A percentile compares a stretch with the other conserved stretches of the same genome.
Evolutionary conservation across 2,329 filamentous ascomycete genomes (phyloP).

Genomic region (Diaporthe ilicicola): DNA sequence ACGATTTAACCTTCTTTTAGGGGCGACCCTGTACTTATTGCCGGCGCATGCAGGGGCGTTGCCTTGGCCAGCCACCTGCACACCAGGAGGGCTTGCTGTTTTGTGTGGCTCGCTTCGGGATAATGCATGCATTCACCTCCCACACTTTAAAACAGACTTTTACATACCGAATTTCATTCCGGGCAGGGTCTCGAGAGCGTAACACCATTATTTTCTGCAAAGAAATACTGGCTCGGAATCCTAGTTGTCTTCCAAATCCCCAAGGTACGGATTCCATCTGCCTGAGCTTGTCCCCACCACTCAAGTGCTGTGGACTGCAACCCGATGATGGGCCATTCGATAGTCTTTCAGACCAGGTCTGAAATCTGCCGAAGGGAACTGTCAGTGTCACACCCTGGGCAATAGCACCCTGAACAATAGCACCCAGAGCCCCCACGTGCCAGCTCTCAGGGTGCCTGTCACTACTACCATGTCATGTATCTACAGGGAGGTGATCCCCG

Average conservation of each 20-base stretch:
- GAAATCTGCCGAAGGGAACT: not conserved
- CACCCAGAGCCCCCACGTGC: not conserved
- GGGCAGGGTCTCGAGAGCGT: not conserved
- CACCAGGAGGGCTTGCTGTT: not conserved
- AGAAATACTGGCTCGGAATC: not conserved
- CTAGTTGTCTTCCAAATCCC: not conserved
- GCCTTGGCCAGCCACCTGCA: not conserved
- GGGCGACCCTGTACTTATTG: no score
- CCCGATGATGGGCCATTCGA: not conserved
- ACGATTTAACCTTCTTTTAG: no score
- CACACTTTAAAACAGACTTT: not conserved
- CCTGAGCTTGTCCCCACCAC: not conserved
- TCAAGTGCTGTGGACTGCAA: not conserved
- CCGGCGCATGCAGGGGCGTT: constrained; percentile 21
- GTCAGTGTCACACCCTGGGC: not conserved
- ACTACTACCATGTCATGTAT: not conserved
- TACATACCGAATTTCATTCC: not conserved
- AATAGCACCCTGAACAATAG: not conserved
- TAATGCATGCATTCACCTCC: not conserved
- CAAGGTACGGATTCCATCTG: not conserved
- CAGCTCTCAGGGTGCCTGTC: not conserved
- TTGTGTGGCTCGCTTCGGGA: constrained; percentile 18
- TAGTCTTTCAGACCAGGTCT: constrained; percentile 1
- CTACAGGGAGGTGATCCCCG: not conserved
- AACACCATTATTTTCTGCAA: not conserved